Evolutionary conservation across 2,329 filamentous ascomycete species (phyloP).

Genomic region (Pseudogymnoascus sp.): DNA sequence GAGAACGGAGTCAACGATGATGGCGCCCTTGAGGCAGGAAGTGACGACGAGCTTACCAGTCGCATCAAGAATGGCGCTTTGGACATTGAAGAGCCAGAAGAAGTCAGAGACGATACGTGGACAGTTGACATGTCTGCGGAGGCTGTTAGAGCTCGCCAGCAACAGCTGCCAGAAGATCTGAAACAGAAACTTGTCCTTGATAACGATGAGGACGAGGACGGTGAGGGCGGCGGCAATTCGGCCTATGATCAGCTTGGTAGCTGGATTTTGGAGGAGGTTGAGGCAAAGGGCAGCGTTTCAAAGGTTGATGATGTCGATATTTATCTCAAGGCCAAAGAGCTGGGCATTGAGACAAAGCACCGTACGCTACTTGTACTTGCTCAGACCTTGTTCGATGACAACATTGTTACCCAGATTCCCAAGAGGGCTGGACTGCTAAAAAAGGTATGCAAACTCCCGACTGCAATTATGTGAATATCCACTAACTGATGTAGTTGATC

Average conservation of each 20-base stretch:
- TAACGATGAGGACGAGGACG: conserved; percentile 73
- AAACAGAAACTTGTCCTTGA: conserved; percentile 81
- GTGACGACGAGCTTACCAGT: conserved; percentile 86
- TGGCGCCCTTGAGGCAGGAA: conserved; percentile 58
- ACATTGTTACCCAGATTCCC: conserved; percentile 79
- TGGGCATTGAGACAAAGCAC: conserved; percentile 91
- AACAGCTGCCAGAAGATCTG: conserved; percentile 86
- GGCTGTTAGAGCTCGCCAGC: conserved; percentile 88
- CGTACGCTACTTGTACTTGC: conserved; percentile 85
- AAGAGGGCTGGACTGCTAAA: conserved; percentile 80
- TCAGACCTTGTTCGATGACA: conserved; percentile 87
- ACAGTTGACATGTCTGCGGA: conserved; percentile 93
- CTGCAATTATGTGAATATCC: conserved; percentile 13
- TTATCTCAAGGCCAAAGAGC: conserved; percentile 92
- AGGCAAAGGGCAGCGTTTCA: conserved; percentile 63
- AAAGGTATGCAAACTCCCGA: conserved; percentile 47
- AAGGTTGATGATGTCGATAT: conserved; percentile 83
- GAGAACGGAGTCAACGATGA: conserved; percentile 45
- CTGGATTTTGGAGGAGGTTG: conserved; percentile 74
- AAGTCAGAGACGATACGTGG: conserved; percentile 83
- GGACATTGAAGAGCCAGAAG: conserved; percentile 58
- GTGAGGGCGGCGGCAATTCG: conserved; percentile 64
- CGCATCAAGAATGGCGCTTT: conserved; percentile 59
- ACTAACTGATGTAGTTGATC: conserved; percentile 48
- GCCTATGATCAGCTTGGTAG: conserved; percentile 85